These are phyloP conservation scores for Rosa hybrid DNA, from an alignment of 331 rosid genomes.

Conservation along the genomic window DNA sequence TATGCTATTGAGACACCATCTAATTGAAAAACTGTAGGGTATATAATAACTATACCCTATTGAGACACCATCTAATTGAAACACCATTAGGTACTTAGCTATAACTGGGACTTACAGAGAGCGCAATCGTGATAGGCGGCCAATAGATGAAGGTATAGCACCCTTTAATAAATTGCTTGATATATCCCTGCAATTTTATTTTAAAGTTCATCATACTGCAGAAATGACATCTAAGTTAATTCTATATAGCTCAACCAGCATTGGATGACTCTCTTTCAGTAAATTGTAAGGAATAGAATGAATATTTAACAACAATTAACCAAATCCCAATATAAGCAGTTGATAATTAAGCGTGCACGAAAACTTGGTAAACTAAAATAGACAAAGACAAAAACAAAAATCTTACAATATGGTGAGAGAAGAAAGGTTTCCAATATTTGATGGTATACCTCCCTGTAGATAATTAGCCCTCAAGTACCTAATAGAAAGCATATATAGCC, in stretches of 20 bases:
- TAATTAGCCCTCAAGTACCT: constrained; percentile 91
- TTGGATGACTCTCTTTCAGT: neutral
- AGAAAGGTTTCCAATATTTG: constrained; percentile 88
- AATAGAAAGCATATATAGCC: neutral
- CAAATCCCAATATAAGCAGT: neutral
- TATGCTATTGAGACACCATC: neutral
- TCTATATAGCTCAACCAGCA: neutral
- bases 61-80: neutral
- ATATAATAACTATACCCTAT: neutral
- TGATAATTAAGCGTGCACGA: neutral
- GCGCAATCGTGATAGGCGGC: constrained; percentile 64
- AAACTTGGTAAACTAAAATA: neutral
- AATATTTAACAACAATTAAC: neutral
- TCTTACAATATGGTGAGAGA: constrained; percentile 77
- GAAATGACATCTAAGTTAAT: neutral
- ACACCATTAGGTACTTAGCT: neutral
- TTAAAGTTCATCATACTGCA: constrained; percentile 9
- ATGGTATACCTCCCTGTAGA: constrained; percentile 87
- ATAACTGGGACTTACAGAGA: constrained; percentile 55
- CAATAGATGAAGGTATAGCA: constrained; percentile 84
- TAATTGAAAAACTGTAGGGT: neutral
- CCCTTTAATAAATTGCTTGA: constrained; percentile 85
- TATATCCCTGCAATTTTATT: constrained; percentile 58
- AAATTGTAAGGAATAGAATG: neutral
- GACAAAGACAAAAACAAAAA: neutral